Percentiles rank a stretch among this genome's conserved stretches.
phyloP scores from a whole-genome alignment of 176 grass and related monocot species.

The Eragrostis nindensis region DNA sequence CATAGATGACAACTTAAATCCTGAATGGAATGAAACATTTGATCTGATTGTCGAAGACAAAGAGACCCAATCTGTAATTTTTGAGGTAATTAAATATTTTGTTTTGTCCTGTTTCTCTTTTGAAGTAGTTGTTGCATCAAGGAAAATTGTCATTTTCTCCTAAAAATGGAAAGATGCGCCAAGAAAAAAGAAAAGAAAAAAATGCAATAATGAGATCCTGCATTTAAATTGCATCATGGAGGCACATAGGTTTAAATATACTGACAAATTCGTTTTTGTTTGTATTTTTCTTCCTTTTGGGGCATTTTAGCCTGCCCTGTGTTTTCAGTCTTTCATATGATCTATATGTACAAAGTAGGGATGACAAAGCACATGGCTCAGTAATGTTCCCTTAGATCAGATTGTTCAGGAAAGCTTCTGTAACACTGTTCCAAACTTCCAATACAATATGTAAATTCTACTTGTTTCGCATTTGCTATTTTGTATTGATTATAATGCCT shows the following conservation, averaged over 20 bases:
- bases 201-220: background rate
- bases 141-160: background rate
- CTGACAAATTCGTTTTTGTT: background rate
- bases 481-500: background rate
- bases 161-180: background rate
- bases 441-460: background rate
- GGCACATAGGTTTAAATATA: background rate
- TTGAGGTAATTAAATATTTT: constrained; percentile 69
- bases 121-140: background rate
- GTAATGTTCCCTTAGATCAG: background rate
- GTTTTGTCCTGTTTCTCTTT: background rate
- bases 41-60: constrained; percentile 89
- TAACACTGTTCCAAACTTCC: background rate
- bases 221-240: background rate
- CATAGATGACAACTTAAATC: constrained; percentile 77
- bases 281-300: background rate
- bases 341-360: too few relatives aligned
- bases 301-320: background rate
- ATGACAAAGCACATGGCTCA: background rate
- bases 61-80: constrained; percentile 87
- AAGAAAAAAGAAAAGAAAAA: background rate
- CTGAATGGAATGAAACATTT: constrained; percentile 95
- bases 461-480: background rate
- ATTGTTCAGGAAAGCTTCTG: background rate
- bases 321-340: background rate